phyloP scores from a whole-genome alignment of 2,329 filamentous ascomycete genomes.

The Diplodia sapinea region DNA sequence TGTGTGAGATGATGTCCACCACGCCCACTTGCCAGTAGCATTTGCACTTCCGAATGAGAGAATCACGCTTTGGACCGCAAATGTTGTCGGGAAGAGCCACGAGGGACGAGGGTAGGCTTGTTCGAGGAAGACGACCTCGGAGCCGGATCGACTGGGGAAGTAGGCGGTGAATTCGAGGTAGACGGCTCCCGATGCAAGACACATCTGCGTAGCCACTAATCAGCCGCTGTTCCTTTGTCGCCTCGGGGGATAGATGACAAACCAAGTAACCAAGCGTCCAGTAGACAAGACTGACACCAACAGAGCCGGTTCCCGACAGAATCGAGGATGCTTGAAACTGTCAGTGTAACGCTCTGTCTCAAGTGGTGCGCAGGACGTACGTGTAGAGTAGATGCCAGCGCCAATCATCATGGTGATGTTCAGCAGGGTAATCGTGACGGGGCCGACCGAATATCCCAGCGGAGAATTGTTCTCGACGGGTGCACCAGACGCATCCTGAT shows the following conservation, averaged over 20 bases:
- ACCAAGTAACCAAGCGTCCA: conserved; percentile 69
- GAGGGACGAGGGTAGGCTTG: conserved; percentile 69
- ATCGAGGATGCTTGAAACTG: conserved; percentile 59
- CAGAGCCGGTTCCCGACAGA: conserved; percentile 63
- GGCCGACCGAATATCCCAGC: conserved; percentile 64
- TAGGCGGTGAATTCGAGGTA: conserved; percentile 70
- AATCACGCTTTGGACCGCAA: conserved; percentile 67
- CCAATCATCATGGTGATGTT: conserved; percentile 69
- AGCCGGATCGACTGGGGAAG: conserved; percentile 69
- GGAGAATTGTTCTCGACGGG: conserved; percentile 66
- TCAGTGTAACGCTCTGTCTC: neutral
- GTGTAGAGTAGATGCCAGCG: conserved; percentile 68
- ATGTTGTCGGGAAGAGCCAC: conserved; percentile 63
- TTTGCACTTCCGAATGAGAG: conserved; percentile 71
- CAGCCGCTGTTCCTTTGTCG: conserved; percentile 2
- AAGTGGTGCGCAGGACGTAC: conserved; percentile 51
- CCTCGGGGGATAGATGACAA: neutral
- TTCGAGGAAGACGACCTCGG: conserved; percentile 71
- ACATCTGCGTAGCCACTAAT: conserved; percentile 1
- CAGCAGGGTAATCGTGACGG: conserved; percentile 63
- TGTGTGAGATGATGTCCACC: too few relatives aligned
- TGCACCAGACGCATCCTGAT: conserved; percentile 67
- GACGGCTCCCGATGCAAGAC: conserved; percentile 57
- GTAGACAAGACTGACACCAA: conserved; percentile 67
- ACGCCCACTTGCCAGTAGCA: conserved; percentile 55